Base-by-base conservation (phyloP, 139 green algal species). In the Diplosphaera chodatii region DNA sequence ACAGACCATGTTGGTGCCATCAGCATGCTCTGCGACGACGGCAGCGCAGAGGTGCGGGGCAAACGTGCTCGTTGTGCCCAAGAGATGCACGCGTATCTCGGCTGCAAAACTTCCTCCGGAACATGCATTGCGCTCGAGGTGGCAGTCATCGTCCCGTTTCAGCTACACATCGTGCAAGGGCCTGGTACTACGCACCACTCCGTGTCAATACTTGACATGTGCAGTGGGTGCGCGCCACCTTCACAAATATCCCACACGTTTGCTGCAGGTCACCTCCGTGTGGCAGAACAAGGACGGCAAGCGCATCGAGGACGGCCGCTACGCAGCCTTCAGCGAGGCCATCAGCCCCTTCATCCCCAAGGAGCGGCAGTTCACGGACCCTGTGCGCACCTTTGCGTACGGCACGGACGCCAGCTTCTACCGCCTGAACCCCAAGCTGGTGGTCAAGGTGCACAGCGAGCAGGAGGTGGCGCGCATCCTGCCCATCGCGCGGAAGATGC, bases 341-440 rank as follows among this genome's bases (percentile, higher is more conserved):
- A 89, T 98, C 33, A 78, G 77, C 0, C 56, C 73, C 56, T 93
- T 97, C 74, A 88, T 98, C 40, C 87, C 89, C 13, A 77, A 89
- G 73, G 83, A 86, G 56, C 78, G 94, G 13, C 79, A 91, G 71
- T 95, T 86, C 76, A 91, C 87, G 0, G 94, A 98, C 78, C 85
- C 91, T 5, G 89, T 98, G 31, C 84, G 91, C 64, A 98, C 91
- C 0, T 97, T 97, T 79, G 94, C 91, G 8, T 97, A 97, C 77
- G 91, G 90, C 71, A 98, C 93, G 21, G 94, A 98, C 77, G 94
- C 94, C 4, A 88, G 70, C 62, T 98, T 98, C 82, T 98, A 98
- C 77, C 81, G 92, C 22, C 80, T 97, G 34, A 93, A 93, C 77
- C 92, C 92, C 16, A 94, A 96, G 77, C 76, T 95, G 72, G 92